Evolutionary conservation across 768 basidiomycete species (phyloP), one percentile per base, ranked within the genome.

Genomic region (Pleurotus djamor): DNA sequence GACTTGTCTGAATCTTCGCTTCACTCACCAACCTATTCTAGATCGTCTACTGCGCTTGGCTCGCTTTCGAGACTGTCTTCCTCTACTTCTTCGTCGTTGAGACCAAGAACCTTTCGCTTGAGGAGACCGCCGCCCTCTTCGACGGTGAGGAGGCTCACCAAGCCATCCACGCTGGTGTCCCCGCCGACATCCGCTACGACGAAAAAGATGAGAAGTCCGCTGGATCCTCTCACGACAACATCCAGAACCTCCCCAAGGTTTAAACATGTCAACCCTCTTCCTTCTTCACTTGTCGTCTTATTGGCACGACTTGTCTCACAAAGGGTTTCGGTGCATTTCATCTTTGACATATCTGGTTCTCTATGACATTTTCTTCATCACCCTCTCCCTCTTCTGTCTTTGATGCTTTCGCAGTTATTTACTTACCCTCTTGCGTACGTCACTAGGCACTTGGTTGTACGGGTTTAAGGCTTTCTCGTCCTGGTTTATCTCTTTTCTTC

Each of bases 61-160:
- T 91, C 65, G 77, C 73, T 43, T 83, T 83, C 69, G 89, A 92
- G 74, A 70, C 78, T 57, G 76, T 82, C 50, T 91, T 83, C 77
- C 68, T 83, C 67, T 91, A 80, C 76, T 74, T 87, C 76, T 90
- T 79, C 71, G 68, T 89, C 67, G 69, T 89, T 59, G 88, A 92
- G 78, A 90, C 89, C 60, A 88, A 83, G 77, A 80, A 82, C 70
- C 83, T 81, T 61, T 84, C 88, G 14, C 80, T 92, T 63, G 90
- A 92, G 70, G 91, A 92, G 76, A 91, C 90, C n/a, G 87, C 89
- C 7, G 87, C 81, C 37, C 69, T 92, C 55, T 92, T 92, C 77
- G 90, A 92, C 64, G 89, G 88, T 41, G 82, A 85, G 9, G 81
- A 83, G 1, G 83, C 76, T 21, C 68, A 71, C 4, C 69, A 72